Base-by-base conservation (phyloP, 2,329 filamentous ascomycete genomes). In the Fusarium haematococcum region DNA sequence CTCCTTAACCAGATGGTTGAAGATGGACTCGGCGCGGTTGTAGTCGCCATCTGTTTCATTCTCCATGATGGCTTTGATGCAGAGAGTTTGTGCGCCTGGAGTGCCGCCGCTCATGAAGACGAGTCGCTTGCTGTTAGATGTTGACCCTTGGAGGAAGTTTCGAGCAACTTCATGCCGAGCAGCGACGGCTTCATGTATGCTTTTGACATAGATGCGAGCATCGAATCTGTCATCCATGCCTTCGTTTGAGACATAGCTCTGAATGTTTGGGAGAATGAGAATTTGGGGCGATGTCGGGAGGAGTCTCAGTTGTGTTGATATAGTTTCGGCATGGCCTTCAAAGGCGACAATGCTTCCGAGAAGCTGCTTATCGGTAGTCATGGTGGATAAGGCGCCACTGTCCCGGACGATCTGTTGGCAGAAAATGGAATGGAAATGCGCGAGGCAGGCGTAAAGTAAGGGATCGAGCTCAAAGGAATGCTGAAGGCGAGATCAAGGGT, bases 31-130 rank as follows among this genome's bases (percentile, higher is more conserved):
- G 0, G 90, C 90, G 67, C 84, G 83, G n/a, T 76, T 72, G 16
- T 85, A 74, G 73, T 90, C 84, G 2, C 88, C 89, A 43, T 84
- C 77, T 1, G 88, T 89, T 64, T 88, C 81, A 67, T 89, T 83
- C 61, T 88, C 80, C 79, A 87, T 87, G 60, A 92, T 90, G 33
- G 84, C 83, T 39, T 83, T 81, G 65, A 92, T 85, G 75, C 90
- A 92, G 27, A 86, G 82, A 7, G 86, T 81, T 63, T 88, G 86
- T 2, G 90, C 90, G 65, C 86, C 84, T 11, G 87, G 84, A 4
- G 88, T 89, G 11, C 91, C 90, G 4, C 90, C 91, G 62, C 90
- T 87, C 80, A 91, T 83, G 73, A 92, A 91, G 9, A 91, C 90
- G 6, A 92, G 79, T 66, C 87, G 86, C 73, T 87, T 90, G 67